These are phyloP conservation scores for Cryptococcus jaspeensis DNA, from an alignment of 1,284 basidiomycete genomes.

Conservation along the genomic window DNA sequence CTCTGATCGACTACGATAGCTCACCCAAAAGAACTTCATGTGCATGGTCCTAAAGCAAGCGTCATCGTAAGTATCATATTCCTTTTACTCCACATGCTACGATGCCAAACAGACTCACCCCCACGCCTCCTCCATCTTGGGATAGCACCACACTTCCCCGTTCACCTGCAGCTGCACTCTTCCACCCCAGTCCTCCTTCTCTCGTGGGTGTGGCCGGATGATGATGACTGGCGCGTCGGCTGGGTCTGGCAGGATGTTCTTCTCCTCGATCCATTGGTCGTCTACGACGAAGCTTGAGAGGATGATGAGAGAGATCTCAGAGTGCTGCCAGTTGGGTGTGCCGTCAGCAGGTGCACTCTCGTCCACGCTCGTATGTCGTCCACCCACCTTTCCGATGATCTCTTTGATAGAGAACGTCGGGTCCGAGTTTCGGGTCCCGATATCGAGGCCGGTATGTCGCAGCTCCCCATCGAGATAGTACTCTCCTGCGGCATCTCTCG, in stretches of 20 bases:
- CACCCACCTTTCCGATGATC: conserved; percentile 41
- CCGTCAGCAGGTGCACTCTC: not conserved
- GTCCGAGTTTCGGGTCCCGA: conserved; percentile 22
- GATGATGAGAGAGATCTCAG: conserved; percentile 40
- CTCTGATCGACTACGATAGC: too few species aligned
- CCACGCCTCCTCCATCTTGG: conserved; percentile 32
- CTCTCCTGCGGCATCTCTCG: conserved; percentile 43
- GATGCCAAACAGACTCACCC: conserved; percentile 23
- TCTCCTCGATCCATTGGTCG: conserved; percentile 33
- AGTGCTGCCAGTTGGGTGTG: conserved; percentile 19
- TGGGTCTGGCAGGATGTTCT: conserved; percentile 30
- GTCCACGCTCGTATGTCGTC: not conserved
- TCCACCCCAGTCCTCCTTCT: conserved; percentile 26
- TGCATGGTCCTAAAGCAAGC: conserved; percentile 26
- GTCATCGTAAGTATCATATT: not conserved
- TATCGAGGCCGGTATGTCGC: conserved; percentile 30
- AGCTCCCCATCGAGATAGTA: conserved; percentile 46
- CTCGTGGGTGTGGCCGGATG: conserved; percentile 32
- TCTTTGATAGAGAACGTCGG: conserved; percentile 28
- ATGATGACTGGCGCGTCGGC: conserved; percentile 33
- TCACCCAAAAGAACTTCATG: conserved; percentile 49
- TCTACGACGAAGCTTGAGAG: conserved; percentile 40
- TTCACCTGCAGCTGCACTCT: conserved; percentile 32
- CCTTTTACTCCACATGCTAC: not conserved
- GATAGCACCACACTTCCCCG: conserved; percentile 38